Percentiles rank a stretch among this genome's conserved stretches.
phyloP scores from a whole-genome alignment of 129 eudicot genomes.

The Heracleum sosnowskyi region DNA sequence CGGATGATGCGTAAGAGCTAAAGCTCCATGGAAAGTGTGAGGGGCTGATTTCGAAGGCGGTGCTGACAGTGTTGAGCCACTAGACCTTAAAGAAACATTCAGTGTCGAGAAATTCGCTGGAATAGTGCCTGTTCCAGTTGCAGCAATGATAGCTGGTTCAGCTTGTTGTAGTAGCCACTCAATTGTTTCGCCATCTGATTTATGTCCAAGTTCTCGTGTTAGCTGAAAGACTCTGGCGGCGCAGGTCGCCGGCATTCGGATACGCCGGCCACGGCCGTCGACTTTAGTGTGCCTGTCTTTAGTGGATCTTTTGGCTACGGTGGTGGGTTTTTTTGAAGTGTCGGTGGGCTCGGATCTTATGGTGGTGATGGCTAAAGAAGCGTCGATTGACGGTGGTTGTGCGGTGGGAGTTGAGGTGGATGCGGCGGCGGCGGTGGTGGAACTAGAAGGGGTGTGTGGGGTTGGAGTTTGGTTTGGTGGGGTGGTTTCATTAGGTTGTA shows the following conservation, averaged over 20 bases:
- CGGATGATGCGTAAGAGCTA: slow-evolving; percentile 53
- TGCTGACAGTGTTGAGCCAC: slow-evolving; percentile 57
- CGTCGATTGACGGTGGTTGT: slow-evolving; percentile 38
- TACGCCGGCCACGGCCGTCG: slow-evolving; percentile 82
- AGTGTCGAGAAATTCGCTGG: slow-evolving; percentile 68
- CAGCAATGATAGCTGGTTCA: slow-evolving; percentile 63
- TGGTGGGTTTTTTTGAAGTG: slow-evolving; percentile 23
- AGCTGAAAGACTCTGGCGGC: slow-evolving; percentile 77
- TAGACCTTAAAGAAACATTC: slow-evolving; percentile 58
- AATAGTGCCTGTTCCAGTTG: slow-evolving; percentile 75
- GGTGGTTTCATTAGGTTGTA: slow-evolving; percentile 15
- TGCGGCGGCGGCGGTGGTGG: slow-evolving; percentile 17
- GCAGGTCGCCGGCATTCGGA: slow-evolving; percentile 86
- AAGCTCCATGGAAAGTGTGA: slow-evolving; percentile 57
- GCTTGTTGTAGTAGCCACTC: slow-evolving; percentile 81
- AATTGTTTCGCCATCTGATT: slow-evolving; percentile 71
- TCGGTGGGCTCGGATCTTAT: slow-evolving; percentile 53
- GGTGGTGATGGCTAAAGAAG: slow-evolving; percentile 63
- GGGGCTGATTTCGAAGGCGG: slow-evolving; percentile 68
- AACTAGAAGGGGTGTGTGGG: slow-evolving; percentile 23
- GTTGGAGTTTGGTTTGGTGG: slow-evolving; percentile 4
- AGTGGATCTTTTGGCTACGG: slow-evolving; percentile 41
- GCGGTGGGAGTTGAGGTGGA: slow-evolving; percentile 25
- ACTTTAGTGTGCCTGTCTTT: slow-evolving; percentile 77
- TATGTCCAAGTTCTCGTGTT: slow-evolving; percentile 64